These are phyloP conservation scores for Cicer pinnatifidum DNA, from an alignment of 306 rosid genomes.

Conservation along the genomic window DNA sequence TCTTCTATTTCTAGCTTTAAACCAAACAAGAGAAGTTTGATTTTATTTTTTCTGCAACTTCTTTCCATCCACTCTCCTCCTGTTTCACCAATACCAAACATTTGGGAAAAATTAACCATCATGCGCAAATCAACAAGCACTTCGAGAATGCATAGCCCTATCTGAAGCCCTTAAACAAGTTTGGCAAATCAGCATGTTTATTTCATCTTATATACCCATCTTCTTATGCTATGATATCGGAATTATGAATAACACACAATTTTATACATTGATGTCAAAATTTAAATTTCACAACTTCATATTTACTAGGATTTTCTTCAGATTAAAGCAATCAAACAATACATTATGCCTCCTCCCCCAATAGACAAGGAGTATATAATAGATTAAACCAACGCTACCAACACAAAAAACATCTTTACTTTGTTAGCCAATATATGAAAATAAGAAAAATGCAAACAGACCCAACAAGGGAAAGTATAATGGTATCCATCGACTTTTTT, in stretches of 20 bases:
- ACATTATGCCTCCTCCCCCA: background rate
- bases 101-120: background rate
- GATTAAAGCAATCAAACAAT: constrained; percentile 39
- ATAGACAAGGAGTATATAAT: constrained; percentile 18
- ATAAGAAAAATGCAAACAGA: constrained; percentile 88
- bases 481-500: constrained; percentile 92
- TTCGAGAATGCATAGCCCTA: background rate
- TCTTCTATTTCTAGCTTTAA: no score
- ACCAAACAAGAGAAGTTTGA: no score
- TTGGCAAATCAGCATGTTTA: background rate
- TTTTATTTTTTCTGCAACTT: no score
- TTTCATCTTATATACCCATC: background rate
- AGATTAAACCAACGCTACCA: constrained; percentile 32
- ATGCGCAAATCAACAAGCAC: background rate
- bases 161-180: background rate
- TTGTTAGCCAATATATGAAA: constrained; percentile 80
- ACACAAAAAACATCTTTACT: constrained; percentile 16
- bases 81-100: no score
- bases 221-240: background rate
- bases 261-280: constrained; percentile 17
- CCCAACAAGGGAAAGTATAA: constrained; percentile 86
- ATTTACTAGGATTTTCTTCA: constrained; percentile 43
- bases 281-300: background rate
- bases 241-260: constrained; percentile 18
- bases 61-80: no score